Base-by-base conservation (phyloP, 108 stramenopile species). In the Cyclotella baltica region DNA sequence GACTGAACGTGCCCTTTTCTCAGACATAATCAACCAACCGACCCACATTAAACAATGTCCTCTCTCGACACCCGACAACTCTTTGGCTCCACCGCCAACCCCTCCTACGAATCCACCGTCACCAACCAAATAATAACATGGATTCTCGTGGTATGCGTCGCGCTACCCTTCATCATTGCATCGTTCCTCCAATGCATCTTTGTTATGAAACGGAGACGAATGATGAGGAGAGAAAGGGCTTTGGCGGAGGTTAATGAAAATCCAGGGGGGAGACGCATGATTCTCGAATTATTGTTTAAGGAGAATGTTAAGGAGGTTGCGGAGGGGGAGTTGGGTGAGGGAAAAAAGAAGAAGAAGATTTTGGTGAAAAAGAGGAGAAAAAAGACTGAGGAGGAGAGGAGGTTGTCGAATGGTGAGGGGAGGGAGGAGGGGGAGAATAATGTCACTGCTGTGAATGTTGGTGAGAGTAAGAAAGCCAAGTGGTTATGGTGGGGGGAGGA, bases 201-300 rank as follows among this genome's bases (percentile, higher is more conserved):
- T 27, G 46, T 34, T 31, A 22, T 40, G 0, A 75, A 75, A 37
- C 62, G 53, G 29, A 48, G 74, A 25, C n/a, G 31, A 47, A 36
- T 3, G 19, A 38, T 53, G 31, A 37, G 81, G 19, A 35, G 56
- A 0, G 81, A 81, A 66, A 59, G 53, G 43, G 51, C 56, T 28
- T 33, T 81, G 29, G 19, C 36, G 47, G 81, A 50, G n/a, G 81
- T 81, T 18, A 81, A 62, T 37, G 65, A 66, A 8, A 75, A 81
- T 56, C 81, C 81, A 3, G 62, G 52, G 4, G 73, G 67, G 0
- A 23, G 81, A 29, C 48, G 62, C 43, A 50, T 81, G 31, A 62
- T 81, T 43, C 35, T 81, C 15, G 70, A 70, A 53, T 59, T 74
- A 52, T 50, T 81, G 3, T 75, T 81, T n/a, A 75, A 73, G 53